phyloP scores from a whole-genome alignment of 2,329 filamentous ascomycete species.

The Cladosporium sp. region DNA sequence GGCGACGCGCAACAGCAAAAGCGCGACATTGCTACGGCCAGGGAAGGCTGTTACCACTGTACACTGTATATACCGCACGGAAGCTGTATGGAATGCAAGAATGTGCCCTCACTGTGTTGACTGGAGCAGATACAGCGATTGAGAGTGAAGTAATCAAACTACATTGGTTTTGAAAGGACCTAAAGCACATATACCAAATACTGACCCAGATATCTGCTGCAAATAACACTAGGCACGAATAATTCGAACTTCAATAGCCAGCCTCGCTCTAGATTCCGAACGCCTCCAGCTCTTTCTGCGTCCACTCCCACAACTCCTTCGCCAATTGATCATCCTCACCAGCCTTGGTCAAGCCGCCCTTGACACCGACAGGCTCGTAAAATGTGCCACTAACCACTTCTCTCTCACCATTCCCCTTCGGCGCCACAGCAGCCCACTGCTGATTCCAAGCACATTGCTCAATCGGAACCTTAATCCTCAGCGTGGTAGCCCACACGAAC shows the following conservation, averaged over 20 bases:
- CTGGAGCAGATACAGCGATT: background rate
- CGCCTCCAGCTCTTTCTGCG: slow-evolving; percentile 26
- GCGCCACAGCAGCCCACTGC: slow-evolving; percentile 27
- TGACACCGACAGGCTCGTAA: slow-evolving; percentile 41
- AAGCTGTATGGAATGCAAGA: slow-evolving; percentile 4
- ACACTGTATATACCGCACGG: slow-evolving; percentile 2
- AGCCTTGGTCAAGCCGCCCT: slow-evolving; percentile 29
- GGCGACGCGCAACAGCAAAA: background rate
- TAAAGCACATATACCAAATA: background rate
- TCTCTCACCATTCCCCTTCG: slow-evolving; percentile 13
- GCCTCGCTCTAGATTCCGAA: background rate
- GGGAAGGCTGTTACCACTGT: background rate
- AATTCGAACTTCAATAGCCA: background rate
- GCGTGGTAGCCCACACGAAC: slow-evolving; percentile 15
- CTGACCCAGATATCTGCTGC: background rate
- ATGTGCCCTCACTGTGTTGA: background rate
- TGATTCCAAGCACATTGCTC: slow-evolving; percentile 27
- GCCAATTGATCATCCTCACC: slow-evolving; percentile 36
- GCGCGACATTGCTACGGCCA: background rate
- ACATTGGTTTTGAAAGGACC: background rate
- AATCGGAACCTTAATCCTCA: slow-evolving; percentile 24
- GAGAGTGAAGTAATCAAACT: background rate
- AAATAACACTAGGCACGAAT: background rate
- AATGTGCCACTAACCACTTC: slow-evolving; percentile 35
- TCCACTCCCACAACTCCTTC: slow-evolving; percentile 39